Evolutionary conservation across 495 filamentous ascomycete species (phyloP).

Genomic region (Penicillium arizonense): DNA sequence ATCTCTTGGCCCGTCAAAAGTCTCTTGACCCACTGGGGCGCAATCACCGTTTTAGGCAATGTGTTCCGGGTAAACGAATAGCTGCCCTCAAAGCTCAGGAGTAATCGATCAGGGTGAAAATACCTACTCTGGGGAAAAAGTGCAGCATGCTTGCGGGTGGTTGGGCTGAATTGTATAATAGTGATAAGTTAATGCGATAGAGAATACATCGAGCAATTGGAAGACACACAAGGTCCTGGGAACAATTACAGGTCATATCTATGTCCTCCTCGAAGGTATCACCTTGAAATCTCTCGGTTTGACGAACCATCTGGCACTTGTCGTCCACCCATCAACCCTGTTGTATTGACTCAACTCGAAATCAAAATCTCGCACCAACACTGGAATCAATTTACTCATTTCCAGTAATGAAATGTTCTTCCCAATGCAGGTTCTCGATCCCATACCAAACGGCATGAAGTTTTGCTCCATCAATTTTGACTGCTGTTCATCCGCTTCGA

Average conservation of each 20-base stretch:
- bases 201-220: no score
- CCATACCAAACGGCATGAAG: conserved; percentile 27
- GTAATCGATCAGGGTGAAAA: no score
- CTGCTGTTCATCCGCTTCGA: not conserved
- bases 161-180: no score
- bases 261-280: not conserved
- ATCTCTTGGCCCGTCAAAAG: no score
- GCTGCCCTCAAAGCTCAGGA: no score
- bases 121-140: no score
- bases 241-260: not conserved
- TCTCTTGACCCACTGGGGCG: no score
- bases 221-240: no score
- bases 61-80: no score
- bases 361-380: conserved; percentile 24
- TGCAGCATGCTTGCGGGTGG: no score
- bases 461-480: conserved; percentile 10
- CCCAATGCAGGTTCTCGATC: conserved; percentile 30
- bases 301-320: not conserved
- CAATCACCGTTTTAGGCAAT: no score
- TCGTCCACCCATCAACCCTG: not conserved
- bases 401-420: conserved; percentile 33
- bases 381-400: conserved; percentile 31
- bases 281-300: not conserved
- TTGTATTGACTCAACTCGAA: conserved; percentile 1
- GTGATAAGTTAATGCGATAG: no score